Base-by-base conservation (phyloP, 768 basidiomycete species). In the Russula compacta region DNA sequence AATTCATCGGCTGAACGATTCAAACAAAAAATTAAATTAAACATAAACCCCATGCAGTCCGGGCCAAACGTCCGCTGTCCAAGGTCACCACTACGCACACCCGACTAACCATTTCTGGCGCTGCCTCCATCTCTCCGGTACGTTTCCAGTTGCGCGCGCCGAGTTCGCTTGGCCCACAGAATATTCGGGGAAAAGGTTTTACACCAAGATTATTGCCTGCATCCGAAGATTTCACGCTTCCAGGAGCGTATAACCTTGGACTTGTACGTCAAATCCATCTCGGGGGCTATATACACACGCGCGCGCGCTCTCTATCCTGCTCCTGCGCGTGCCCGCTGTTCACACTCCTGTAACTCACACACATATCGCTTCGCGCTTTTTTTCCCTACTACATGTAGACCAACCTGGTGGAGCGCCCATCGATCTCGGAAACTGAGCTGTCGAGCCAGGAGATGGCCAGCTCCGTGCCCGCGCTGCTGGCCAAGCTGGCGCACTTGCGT, bases 31-130 rank as follows among this genome's bases (percentile, higher is more conserved):
- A 35, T 62, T 39, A 61, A 32, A 17, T 3, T 29, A 29, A 29
- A 29, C 3, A 29, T 29, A 29, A 29, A 29, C 24, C 24, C 24
- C 3, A 29, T 29, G 24, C 48, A 90, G 86, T 67, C 87, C 87
- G 2, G 90, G 89, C 1, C 71, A 79, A 64, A 79, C 75, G 69
- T 91, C 89, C 0, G 84, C 87, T 0, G 76, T 77, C 59, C 75
- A 77, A 3, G 91, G 91, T 0, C 87, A 89, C 70, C 90, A 93
- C 69, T 94, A 84, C 66, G 87, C 84, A 1, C 82, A 87, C 67
- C 84, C 84, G 0, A 84, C 84, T 2, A 93, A 94, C 67, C 89
- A 91, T 64, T 92, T 92, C 71, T 92, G 87, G 87, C 75, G 72
- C 47, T 87, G 87, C 61, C 75, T 94, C 0, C 76, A 87, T 65